These are phyloP conservation scores for Evernia prunastri DNA, from an alignment of 495 filamentous ascomycete genomes.

Conservation along the genomic window DNA sequence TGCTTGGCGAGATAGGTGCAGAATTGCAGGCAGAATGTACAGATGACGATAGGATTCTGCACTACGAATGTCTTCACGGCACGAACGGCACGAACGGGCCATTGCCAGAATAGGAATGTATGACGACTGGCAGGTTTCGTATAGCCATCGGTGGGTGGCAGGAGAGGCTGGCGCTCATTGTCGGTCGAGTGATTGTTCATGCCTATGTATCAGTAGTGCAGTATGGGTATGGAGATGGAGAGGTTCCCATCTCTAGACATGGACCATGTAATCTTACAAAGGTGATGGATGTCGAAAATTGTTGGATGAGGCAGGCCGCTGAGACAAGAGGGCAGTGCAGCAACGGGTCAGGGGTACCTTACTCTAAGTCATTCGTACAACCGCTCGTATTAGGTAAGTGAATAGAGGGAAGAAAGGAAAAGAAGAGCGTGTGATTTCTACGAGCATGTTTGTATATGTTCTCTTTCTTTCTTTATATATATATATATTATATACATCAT, in stretches of 20 bases:
- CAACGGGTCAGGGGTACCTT: too few relatives aligned
- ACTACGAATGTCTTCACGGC: constrained; percentile 46
- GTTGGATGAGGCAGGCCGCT: background rate
- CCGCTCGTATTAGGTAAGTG: too few relatives aligned
- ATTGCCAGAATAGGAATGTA: constrained; percentile 12
- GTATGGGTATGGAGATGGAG: background rate
- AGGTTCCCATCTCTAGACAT: background rate
- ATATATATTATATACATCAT: too few relatives aligned
- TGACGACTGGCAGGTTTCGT: background rate
- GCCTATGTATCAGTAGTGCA: background rate
- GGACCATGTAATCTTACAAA: background rate
- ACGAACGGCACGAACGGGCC: constrained; percentile 40
- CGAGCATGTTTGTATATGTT: too few relatives aligned
- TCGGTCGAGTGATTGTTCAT: constrained; percentile 8
- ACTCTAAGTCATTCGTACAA: too few relatives aligned
- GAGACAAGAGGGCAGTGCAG: background rate
- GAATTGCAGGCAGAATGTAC: constrained; percentile 22
- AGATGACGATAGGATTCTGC: constrained; percentile 26
- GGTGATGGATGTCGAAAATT: background rate
- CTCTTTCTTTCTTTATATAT: too few relatives aligned
- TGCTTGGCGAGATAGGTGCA: constrained; percentile 22
- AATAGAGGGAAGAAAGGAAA: too few relatives aligned
- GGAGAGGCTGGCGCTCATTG: constrained; percentile 18
- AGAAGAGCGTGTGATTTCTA: too few relatives aligned
- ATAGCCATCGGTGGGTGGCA: constrained; percentile 1